These are phyloP conservation scores for Cylindrotheca fusiformis DNA, from an alignment of 108 stramenopile species.

Conservation along the genomic window DNA sequence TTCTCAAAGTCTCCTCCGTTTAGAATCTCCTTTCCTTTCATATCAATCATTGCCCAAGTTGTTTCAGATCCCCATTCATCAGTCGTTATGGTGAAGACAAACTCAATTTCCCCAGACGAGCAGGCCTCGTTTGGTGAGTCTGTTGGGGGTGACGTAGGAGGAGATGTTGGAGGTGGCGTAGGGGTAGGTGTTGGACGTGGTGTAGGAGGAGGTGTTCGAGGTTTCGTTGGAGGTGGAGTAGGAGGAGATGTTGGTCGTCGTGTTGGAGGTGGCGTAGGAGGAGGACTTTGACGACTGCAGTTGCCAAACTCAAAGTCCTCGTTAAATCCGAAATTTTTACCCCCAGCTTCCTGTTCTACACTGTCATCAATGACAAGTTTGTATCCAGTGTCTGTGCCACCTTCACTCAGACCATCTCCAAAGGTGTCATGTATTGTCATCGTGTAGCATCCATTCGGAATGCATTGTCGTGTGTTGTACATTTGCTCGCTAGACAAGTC, in stretches of 20 bases:
- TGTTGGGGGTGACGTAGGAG: conserved; percentile 10
- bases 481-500: not conserved
- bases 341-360: conserved; percentile 5
- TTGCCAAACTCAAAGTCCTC: not conserved
- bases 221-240: conserved; percentile 3
- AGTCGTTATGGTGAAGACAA: conserved; percentile 3
- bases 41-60: not conserved
- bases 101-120: not conserved
- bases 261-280: not conserved
- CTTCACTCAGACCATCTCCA: conserved; percentile 2
- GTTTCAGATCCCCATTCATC: conserved; percentile 6
- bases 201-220: conserved; percentile 6
- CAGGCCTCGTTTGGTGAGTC: not conserved
- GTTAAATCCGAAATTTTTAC: not conserved
- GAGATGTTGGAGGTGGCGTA: conserved; percentile 6
- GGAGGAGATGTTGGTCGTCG: not conserved
- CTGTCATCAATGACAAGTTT: not conserved
- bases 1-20: not conserved
- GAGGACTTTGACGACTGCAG: not conserved
- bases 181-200: conserved; percentile 3
- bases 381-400: not conserved
- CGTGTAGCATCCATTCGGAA: conserved; percentile 8
- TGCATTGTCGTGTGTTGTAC: not conserved
- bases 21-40: not conserved
- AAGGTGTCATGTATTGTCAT: not conserved